Conservation (phyloP, 2,329 filamentous ascomycete genomes). For the Ascochyta fabae region DNA sequence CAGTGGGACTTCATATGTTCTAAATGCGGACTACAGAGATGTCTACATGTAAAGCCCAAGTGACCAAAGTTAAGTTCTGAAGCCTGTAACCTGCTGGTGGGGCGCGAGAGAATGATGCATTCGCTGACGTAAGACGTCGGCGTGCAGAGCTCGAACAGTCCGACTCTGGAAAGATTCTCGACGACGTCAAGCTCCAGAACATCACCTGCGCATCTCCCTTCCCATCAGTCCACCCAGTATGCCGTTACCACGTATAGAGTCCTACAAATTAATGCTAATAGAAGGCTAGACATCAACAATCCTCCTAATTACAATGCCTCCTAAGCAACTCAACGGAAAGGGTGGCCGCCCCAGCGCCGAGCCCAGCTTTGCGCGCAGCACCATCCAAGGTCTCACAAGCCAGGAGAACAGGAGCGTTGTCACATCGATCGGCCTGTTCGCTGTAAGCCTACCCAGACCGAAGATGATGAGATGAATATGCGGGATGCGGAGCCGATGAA, state of each 20-base stretch:
- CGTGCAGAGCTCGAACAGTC: constrained; percentile 5
- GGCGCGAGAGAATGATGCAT: background rate
- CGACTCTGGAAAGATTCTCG: constrained; percentile 32
- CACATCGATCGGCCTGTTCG: constrained; percentile 57
- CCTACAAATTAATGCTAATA: background rate
- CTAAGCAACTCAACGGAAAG: constrained; percentile 37
- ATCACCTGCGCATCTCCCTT: constrained; percentile 12
- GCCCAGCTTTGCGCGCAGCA: constrained; percentile 50
- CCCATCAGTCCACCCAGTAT: constrained; percentile 15
- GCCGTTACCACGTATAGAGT: background rate
- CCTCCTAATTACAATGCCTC: constrained; percentile 32
- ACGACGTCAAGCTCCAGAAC: constrained; percentile 29
- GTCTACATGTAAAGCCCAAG: too few species aligned
- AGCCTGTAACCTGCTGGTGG: too few species aligned
- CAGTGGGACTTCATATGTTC: background rate
- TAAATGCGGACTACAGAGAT: background rate
- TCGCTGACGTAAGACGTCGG: constrained; percentile 6
- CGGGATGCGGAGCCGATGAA: constrained; percentile 7
- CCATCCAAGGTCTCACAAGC: constrained; percentile 52
- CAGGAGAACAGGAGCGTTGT: constrained; percentile 59
- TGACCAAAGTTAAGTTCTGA: too few species aligned
- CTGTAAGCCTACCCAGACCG: constrained; percentile 50
- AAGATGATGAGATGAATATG: constrained; percentile 12
- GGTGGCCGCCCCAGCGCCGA: constrained; percentile 39
- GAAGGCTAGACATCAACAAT: background rate